Conservation (phyloP, 192 early-diverging fungal genomes). For the Entomortierella beljakovae region DNA sequence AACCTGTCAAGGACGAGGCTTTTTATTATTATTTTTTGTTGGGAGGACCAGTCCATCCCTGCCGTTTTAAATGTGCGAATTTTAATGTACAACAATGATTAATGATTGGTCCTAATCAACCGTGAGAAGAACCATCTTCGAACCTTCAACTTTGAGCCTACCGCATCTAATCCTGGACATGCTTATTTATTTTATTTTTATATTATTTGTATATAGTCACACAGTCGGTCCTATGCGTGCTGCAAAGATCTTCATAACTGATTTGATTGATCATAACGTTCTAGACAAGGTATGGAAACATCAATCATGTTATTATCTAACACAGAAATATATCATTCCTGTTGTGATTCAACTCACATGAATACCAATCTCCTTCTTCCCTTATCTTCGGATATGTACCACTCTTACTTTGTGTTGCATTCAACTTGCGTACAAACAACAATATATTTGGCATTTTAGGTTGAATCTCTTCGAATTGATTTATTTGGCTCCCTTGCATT, state of each 20-base stretch:
- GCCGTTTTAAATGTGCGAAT: not conserved
- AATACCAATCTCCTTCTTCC: conserved; percentile 2
- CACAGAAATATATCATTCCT: conserved; percentile 1
- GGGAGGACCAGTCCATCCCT: not conserved
- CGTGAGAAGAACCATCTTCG: no score
- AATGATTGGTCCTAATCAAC: no score
- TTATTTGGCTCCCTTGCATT: conserved; percentile 94
- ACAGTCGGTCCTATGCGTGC: conserved; percentile 99
- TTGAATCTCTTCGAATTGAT: conserved; percentile 78
- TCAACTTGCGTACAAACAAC: conserved; percentile 54
- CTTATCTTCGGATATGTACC: not conserved
- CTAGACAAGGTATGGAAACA: conserved; percentile 65
- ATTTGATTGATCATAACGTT: conserved; percentile 76
- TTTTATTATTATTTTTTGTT: not conserved
- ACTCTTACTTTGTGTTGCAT: conserved; percentile 24
- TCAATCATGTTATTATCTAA: not conserved
- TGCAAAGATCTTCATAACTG: conserved; percentile 92
- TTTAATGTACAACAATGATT: no score
- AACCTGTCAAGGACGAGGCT: not conserved
- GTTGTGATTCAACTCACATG: conserved; percentile 55
- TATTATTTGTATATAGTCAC: conserved; percentile 58
- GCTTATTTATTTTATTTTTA: no score
- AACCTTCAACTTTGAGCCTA: no score
- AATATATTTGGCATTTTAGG: no score
- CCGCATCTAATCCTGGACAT: no score